Base-by-base conservation (phyloP, 2,329 filamentous ascomycete species). In the Phaeosphaeria sp. region DNA sequence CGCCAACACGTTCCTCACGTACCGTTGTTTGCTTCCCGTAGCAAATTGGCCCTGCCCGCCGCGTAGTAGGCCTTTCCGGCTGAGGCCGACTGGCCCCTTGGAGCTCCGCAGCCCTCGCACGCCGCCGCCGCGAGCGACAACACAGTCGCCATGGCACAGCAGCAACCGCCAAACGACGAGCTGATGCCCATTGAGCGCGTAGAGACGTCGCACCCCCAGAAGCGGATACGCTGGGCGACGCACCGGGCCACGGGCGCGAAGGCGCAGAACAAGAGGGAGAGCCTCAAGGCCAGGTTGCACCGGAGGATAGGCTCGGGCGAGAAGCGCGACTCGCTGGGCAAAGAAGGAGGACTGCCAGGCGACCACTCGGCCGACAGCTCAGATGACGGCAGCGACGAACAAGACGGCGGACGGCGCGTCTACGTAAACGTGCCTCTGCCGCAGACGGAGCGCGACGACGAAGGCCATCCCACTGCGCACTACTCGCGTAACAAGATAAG, bases 401-500 rank as follows among this genome's bases (percentile, higher is more conserved):
- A 64, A 25, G 73, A 76, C 22, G 54, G 60, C 7, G 74, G 74
- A 33, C 72, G 91, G 66, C 87, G 80, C 57, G 82, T 97, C 60
- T 98, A 90, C 80, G 95, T 98, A 83, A 97, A 97, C 77, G 78
- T 89, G 27, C 89, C 92, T 7, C 82, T 99, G 51, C 93, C 95
- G 0, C 81, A 84, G 44, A 85, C 89, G 22, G 86, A 91, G 63
- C 83, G 89, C 69, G 92, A 97, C 73, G 91, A 95, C 60, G 88
- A 96, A 47, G 95, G 93, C 36, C 84, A 87, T 57, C 91, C 93
- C 2, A 76, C 82, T 53, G 83, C 86, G 56, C 82, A 86, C 21
- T 99, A 90, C 77, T 85, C 91, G 49, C 86, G 94, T 66, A 99
- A 99, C 83, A 99, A 99, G 84, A 97, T 99, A 76, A 87, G 96